These are phyloP conservation scores for Rhizopus arrhizus DNA, from an alignment of 371 early-diverging fungal species.

Conservation along the genomic window DNA sequence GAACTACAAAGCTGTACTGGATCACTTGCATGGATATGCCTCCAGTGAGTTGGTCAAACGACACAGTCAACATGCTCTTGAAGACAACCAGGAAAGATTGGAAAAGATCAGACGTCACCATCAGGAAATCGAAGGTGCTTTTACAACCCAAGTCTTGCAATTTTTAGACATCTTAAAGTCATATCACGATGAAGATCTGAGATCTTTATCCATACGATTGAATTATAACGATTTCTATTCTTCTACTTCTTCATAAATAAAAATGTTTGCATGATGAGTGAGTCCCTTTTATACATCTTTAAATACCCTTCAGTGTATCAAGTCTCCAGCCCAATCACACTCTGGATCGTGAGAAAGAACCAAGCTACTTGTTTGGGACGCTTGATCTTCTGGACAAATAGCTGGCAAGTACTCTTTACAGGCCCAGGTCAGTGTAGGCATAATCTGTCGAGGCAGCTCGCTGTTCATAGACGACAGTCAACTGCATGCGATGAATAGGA, in stretches of 20 bases:
- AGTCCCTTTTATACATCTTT: no score
- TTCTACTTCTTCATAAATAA: neutral
- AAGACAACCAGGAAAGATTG: slow-evolving; percentile 29
- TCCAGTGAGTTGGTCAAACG: slow-evolving; percentile 7
- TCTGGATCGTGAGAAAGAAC: no score
- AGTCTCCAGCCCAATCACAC: no score
- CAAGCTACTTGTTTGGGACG: no score
- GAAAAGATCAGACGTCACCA: slow-evolving; percentile 40
- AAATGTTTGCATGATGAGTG: neutral
- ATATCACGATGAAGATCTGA: slow-evolving; percentile 71
- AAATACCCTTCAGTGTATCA: no score
- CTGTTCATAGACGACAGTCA: slow-evolving; percentile 81
- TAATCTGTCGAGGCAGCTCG: slow-evolving; percentile 70
- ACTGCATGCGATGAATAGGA: slow-evolving; percentile 71
- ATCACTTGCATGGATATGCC: slow-evolving; percentile 35
- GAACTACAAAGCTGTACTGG: slow-evolving; percentile 35
- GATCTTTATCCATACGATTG: slow-evolving; percentile 67
- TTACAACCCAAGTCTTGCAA: slow-evolving; percentile 35
- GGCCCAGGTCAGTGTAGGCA: slow-evolving; percentile 54
- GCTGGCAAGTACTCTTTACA: no score
- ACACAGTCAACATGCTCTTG: neutral
- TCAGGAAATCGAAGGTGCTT: slow-evolving; percentile 26
- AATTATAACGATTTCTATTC: slow-evolving; percentile 81
- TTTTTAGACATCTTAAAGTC: slow-evolving; percentile 61
- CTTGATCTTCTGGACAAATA: no score